Percentiles rank a stretch among this genome's conserved stretches.
phyloP scores from a whole-genome alignment of 768 basidiomycete species.

The Leucogyrophana mollusca region DNA sequence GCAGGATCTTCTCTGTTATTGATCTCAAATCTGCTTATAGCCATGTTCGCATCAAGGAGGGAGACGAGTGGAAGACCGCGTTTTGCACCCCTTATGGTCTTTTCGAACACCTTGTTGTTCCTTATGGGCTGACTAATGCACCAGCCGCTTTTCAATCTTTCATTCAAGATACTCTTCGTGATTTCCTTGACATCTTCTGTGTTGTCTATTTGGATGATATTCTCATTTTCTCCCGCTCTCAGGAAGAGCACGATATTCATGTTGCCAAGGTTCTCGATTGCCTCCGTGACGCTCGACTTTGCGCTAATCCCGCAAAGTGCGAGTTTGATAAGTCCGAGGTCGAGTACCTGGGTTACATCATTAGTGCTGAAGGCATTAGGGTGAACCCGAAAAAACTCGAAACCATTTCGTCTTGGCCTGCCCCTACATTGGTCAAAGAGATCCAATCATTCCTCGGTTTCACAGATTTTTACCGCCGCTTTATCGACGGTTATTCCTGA shows the following conservation, averaged over 20 bases:
- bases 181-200: conserved; percentile 35
- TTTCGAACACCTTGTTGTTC: conserved; percentile 38
- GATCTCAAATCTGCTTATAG: conserved; percentile 39
- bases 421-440: conserved; percentile 16
- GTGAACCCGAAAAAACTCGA: conserved; percentile 43
- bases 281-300: conserved; percentile 27
- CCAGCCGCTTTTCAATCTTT: conserved; percentile 42
- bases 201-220: conserved; percentile 47
- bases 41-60: conserved; percentile 34
- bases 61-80: conserved; percentile 44
- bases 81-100: conserved; percentile 37
- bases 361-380: conserved; percentile 26
- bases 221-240: conserved; percentile 37
- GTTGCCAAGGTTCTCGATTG: conserved; percentile 33
- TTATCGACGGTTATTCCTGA: conserved; percentile 35
- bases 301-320: conserved; percentile 28
- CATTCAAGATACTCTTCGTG: conserved; percentile 39
- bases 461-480: conserved; percentile 29
- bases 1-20: conserved; percentile 29
- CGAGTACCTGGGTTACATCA: conserved; percentile 41
- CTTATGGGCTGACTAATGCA: conserved; percentile 38
- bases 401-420: conserved; percentile 28
- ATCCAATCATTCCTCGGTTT: conserved; percentile 30
- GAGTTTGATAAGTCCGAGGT: conserved; percentile 35
- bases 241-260: conserved; percentile 33